These are phyloP conservation scores for Tilletia setariae DNA, from an alignment of 1,284 basidiomycete species.

Conservation along the genomic window DNA sequence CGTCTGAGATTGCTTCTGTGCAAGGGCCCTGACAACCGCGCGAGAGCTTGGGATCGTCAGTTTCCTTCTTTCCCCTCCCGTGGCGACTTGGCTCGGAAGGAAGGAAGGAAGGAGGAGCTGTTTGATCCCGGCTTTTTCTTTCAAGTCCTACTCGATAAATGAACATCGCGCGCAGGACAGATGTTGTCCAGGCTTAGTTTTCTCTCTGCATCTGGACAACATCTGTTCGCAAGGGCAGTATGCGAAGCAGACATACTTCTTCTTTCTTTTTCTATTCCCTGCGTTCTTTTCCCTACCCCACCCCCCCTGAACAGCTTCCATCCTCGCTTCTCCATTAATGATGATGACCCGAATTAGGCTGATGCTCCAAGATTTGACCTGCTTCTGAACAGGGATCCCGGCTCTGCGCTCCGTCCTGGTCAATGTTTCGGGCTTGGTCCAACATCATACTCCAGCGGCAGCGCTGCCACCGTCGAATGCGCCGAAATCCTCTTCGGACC, in stretches of 20 bases:
- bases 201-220: no score
- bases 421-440: background rate
- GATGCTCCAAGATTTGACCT: no score
- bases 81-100: no score
- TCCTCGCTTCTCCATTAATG: background rate
- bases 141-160: no score
- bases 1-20: background rate
- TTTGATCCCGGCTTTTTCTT: no score
- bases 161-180: no score
- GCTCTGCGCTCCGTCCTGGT: background rate
- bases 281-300: background rate
- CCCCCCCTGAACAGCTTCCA: background rate
- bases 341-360: no score
- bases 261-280: background rate
- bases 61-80: no score
- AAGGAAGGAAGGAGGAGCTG: no score
- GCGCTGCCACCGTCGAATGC: background rate
- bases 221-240: constrained; percentile 3
- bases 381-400: background rate
- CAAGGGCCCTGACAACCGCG: constrained; percentile 8
- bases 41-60: background rate
- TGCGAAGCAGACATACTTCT: constrained; percentile 5
- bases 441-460: constrained; percentile 5
- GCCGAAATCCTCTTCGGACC: background rate
- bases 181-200: no score